Percentiles rank a stretch among this genome's conserved stretches.
Conservation (phyloP, 352 stramenopile species). For the Phytophthora lateralis region DNA sequence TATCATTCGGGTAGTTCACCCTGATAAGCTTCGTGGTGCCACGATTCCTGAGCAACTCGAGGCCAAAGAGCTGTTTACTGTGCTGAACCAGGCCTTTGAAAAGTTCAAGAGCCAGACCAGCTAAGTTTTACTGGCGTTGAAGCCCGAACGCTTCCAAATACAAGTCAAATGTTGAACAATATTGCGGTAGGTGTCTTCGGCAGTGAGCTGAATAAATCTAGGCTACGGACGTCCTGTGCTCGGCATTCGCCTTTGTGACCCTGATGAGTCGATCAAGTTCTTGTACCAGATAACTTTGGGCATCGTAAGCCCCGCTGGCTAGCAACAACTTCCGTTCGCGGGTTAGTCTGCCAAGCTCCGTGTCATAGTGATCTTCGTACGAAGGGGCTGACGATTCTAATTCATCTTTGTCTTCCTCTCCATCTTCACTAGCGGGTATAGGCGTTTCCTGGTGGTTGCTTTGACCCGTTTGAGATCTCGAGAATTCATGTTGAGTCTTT, state of each 20-base stretch:
- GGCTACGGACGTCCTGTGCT: constrained; percentile 19
- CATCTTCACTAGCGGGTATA: background rate
- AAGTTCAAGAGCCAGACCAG: constrained; percentile 70
- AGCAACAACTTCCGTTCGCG: constrained; percentile 65
- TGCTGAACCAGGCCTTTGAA: constrained; percentile 89
- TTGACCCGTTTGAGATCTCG: constrained; percentile 5
- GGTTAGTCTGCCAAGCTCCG: constrained; percentile 54
- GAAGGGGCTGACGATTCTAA: constrained; percentile 2
- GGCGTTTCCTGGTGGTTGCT: background rate
- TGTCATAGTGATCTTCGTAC: background rate
- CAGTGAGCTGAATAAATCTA: background rate
- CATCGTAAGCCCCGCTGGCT: constrained; percentile 61
- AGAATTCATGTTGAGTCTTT: constrained; percentile 3
- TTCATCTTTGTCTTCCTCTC: constrained; percentile 1
- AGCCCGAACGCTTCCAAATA: constrained; percentile 8
- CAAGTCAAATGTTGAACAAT: constrained; percentile 19
- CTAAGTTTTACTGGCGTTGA: constrained; percentile 8
- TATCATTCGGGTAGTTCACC: constrained; percentile 88
- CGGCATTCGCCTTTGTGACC: constrained; percentile 26
- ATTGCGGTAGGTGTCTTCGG: background rate
- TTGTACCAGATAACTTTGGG: constrained; percentile 65
- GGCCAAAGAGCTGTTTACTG: constrained; percentile 87
- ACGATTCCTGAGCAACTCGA: constrained; percentile 82
- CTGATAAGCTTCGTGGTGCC: constrained; percentile 82
- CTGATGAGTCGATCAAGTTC: constrained; percentile 71